These are phyloP conservation scores for Blepharisma stoltei DNA, from an alignment of 73 alveolate genomes.

Conservation along the genomic window DNA sequence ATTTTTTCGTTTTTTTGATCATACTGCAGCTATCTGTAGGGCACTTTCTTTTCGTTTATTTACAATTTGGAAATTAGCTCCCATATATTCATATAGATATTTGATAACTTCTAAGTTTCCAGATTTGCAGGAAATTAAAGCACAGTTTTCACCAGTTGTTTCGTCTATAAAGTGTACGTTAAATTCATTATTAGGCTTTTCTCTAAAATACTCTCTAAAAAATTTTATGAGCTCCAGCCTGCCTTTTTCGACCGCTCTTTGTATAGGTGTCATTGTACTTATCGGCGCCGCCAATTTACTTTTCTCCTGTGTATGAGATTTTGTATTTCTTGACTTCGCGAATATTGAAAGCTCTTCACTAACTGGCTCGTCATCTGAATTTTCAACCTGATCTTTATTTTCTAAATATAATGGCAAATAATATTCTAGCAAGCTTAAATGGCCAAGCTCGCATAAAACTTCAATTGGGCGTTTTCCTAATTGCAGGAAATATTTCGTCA, in stretches of 20 bases:
- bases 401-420: slow-evolving; percentile 8
- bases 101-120: neutral
- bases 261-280: neutral
- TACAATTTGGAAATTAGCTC: slow-evolving; percentile 3
- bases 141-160: slow-evolving; percentile 18
- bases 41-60: slow-evolving; percentile 22
- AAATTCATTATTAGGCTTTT: neutral
- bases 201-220: neutral
- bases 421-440: neutral
- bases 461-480: slow-evolving; percentile 24
- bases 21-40: neutral
- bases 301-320: slow-evolving; percentile 2
- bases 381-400: slow-evolving; percentile 6
- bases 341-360: too few species aligned
- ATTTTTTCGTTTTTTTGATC: slow-evolving; percentile 5
- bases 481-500: neutral
- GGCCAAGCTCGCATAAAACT: slow-evolving; percentile 8
- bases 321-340: neutral
- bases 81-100: neutral
- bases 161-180: neutral
- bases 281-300: neutral
- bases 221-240: neutral
- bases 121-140: neutral
- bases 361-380: neutral
- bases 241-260: neutral